Conservation (phyloP, 179 eudicot genomes). For the Nepenthes alata region DNA sequence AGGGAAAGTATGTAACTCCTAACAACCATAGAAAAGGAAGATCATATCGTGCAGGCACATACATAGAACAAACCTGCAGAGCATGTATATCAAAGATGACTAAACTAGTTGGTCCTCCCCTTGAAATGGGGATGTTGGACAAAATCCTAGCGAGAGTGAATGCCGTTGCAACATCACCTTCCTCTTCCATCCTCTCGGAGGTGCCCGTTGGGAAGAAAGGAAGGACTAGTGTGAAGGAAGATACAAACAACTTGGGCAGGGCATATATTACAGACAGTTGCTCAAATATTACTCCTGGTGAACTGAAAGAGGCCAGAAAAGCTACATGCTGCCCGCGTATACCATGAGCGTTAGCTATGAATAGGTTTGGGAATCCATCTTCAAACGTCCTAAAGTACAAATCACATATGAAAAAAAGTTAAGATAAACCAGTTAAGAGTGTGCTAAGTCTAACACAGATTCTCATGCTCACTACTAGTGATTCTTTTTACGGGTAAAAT, state of each 20-base stretch:
- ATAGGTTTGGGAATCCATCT: slow-evolving; percentile 97
- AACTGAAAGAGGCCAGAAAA: slow-evolving; percentile 88
- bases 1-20: background rate
- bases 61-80: slow-evolving; percentile 57
- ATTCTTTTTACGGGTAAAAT: background rate
- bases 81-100: slow-evolving; percentile 93
- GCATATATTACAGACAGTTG: slow-evolving; percentile 91
- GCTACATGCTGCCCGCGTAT: slow-evolving; percentile 95
- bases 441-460: background rate
- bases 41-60: background rate
- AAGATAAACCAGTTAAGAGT: background rate
- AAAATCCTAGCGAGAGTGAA: slow-evolving; percentile 87
- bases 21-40: background rate
- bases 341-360: slow-evolving; percentile 86
- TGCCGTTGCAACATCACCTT: slow-evolving; percentile 98
- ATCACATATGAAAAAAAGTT: background rate
- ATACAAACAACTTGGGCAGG: slow-evolving; percentile 79
- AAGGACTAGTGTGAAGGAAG: slow-evolving; percentile 90
- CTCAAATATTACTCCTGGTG: slow-evolving; percentile 91
- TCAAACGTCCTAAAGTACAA: slow-evolving; percentile 59
- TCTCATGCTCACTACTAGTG: too few relatives aligned
- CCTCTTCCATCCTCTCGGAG: slow-evolving; percentile 98
- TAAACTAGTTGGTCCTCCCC: slow-evolving; percentile 96
- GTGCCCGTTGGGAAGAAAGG: slow-evolving; percentile 99
- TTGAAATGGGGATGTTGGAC: slow-evolving; percentile 73